Evolutionary conservation across 305 asterid genomes (phyloP).

Genomic region (Ilex paraguariensis): DNA sequence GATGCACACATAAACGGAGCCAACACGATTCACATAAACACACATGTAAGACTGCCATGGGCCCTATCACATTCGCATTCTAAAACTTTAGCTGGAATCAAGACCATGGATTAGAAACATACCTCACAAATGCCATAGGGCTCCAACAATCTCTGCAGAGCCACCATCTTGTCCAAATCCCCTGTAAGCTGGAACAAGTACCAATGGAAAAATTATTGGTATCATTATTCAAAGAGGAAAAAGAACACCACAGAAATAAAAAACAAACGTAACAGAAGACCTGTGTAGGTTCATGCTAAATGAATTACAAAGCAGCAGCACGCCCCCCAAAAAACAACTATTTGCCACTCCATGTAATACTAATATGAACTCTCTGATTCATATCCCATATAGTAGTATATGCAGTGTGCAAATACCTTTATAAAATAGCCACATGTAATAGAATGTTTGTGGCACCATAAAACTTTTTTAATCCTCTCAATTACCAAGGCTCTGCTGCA

Average conservation of each 20-base stretch:
- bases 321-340: too few species aligned
- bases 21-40: background rate
- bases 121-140: constrained; percentile 98
- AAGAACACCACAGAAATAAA: constrained; percentile 5
- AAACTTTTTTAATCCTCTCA: too few species aligned
- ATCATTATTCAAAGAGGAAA: background rate
- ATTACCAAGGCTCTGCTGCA: too few species aligned
- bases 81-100: background rate
- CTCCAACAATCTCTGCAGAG: constrained; percentile 84
- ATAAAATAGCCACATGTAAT: too few species aligned
- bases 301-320: too few species aligned
- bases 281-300: too few species aligned
- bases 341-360: too few species aligned
- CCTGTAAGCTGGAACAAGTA: constrained; percentile 66
- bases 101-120: constrained; percentile 14
- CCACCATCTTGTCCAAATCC: constrained; percentile 89
- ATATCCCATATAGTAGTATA: background rate
- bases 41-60: background rate
- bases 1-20: background rate
- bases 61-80: background rate
- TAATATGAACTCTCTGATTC: too few species aligned
- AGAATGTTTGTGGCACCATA: too few species aligned
- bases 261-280: background rate
- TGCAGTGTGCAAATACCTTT: too few species aligned
- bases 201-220: constrained; percentile 4